Conservation (phyloP, 2,329 filamentous ascomycete species). For the Tolypocladium ophioglossoides region DNA sequence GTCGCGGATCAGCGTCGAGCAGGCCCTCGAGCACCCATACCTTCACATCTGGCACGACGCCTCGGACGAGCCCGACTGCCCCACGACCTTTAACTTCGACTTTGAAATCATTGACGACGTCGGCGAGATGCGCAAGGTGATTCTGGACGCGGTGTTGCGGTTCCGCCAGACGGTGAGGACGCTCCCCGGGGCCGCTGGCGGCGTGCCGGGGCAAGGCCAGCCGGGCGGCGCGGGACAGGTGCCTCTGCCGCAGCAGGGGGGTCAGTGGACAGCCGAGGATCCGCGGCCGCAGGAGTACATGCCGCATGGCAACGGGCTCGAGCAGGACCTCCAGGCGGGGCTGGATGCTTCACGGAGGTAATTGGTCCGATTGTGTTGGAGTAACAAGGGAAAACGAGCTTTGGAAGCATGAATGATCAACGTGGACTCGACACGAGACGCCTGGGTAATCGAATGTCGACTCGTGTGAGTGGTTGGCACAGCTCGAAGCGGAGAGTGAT, state of each 20-base stretch:
- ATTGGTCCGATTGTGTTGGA: not conserved
- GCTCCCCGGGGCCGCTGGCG: conserved; percentile 28
- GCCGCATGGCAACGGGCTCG: conserved; percentile 36
- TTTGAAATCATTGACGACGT: conserved; percentile 98
- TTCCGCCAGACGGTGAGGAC: conserved; percentile 61
- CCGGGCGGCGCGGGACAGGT: conserved; percentile 31
- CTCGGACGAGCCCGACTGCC: conserved; percentile 88
- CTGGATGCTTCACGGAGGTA: conserved; percentile 19
- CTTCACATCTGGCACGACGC: conserved; percentile 98
- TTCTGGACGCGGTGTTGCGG: conserved; percentile 81
- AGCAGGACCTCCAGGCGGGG: conserved; percentile 47
- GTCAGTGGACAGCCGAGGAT: conserved; percentile 49
- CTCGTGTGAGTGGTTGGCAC: not conserved
- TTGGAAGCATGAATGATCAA: not conserved
- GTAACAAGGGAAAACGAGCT: not conserved
- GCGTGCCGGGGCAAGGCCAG: conserved; percentile 23
- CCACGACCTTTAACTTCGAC: conserved; percentile 92
- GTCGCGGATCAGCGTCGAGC: conserved; percentile 85
- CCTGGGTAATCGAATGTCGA: not conserved
- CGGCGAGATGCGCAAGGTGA: conserved; percentile 91
- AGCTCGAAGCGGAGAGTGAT: not conserved
- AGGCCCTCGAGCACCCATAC: conserved; percentile 92
- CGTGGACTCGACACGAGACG: not conserved
- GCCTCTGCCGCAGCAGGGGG: conserved; percentile 38
- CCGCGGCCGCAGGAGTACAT: conserved; percentile 50